Evolutionary conservation across 345 rosid genomes (phyloP).

Genomic region (Populus alba): DNA sequence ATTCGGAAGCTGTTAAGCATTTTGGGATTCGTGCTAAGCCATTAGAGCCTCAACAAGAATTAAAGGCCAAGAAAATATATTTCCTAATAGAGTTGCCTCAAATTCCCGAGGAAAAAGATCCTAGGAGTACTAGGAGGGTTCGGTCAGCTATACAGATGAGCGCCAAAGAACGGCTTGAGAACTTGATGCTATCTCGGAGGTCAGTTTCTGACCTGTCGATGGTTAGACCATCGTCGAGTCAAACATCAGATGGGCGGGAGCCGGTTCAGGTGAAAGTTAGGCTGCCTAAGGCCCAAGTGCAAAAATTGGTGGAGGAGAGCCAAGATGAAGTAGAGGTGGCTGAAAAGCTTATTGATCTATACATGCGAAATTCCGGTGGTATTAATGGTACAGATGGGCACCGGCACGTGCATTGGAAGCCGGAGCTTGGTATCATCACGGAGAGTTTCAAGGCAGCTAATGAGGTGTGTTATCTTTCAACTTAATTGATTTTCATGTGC

Average conservation of each 20-base stretch:
- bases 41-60: slow-evolving; percentile 42
- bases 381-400: not conserved
- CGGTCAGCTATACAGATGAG: slow-evolving; percentile 75
- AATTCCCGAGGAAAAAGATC: slow-evolving; percentile 29
- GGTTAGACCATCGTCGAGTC: slow-evolving; percentile 27
- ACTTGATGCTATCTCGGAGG: slow-evolving; percentile 74
- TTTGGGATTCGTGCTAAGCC: slow-evolving; percentile 76
- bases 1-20: slow-evolving; percentile 75
- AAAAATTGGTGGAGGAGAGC: slow-evolving; percentile 62
- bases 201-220: slow-evolving; percentile 69
- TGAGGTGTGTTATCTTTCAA: slow-evolving; percentile 14
- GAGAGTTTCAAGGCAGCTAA: not conserved
- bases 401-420: slow-evolving; percentile 15
- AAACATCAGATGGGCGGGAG: not conserved
- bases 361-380: slow-evolving; percentile 26
- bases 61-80: slow-evolving; percentile 72
- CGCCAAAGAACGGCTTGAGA: slow-evolving; percentile 82
- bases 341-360: slow-evolving; percentile 61
- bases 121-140: slow-evolving; percentile 52
- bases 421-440: slow-evolving; percentile 15
- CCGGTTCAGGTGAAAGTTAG: slow-evolving; percentile 54
- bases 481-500: not conserved
- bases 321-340: slow-evolving; percentile 54
- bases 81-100: slow-evolving; percentile 80
- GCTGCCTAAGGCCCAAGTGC: slow-evolving; percentile 65